Evolutionary conservation across 768 basidiomycete species (phyloP).

Genomic region (Boletus bicolor): DNA sequence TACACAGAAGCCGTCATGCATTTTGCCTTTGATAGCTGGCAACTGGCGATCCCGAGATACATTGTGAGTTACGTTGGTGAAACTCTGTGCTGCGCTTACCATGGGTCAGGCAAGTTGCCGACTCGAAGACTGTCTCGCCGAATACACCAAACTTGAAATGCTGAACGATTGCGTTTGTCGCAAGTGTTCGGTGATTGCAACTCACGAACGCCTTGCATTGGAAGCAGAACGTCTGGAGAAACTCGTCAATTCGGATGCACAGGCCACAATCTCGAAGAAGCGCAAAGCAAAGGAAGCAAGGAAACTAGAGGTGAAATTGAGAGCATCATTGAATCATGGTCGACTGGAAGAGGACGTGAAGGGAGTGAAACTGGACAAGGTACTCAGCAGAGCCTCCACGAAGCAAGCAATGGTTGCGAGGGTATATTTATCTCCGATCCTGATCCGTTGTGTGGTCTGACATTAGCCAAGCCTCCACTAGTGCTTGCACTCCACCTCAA

Average conservation of each 20-base stretch:
- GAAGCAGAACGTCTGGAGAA: constrained; percentile 59
- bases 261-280: constrained; percentile 68
- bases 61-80: constrained; percentile 44
- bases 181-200: constrained; percentile 82
- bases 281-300: constrained; percentile 70
- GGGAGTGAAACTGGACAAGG: constrained; percentile 76
- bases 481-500: constrained; percentile 89
- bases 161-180: constrained; percentile 92
- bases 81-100: constrained; percentile 8
- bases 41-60: constrained; percentile 66
- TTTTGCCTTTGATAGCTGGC: constrained; percentile 84
- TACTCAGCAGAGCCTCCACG: constrained; percentile 69
- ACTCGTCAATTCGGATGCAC: constrained; percentile 30
- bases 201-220: constrained; percentile 57
- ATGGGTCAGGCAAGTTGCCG: constrained; percentile 53
- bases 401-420: constrained; percentile 92
- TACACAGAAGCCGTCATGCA: constrained; percentile 95
- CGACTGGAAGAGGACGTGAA: constrained; percentile 82
- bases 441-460: constrained; percentile 16
- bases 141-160: constrained; percentile 86
- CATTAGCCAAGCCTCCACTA: constrained; percentile 63
- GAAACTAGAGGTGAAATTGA: constrained; percentile 59
- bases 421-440: constrained; percentile 37
- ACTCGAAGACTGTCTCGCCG: constrained; percentile 79
- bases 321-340: constrained; percentile 63